phyloP scores from a whole-genome alignment of 2,329 filamentous ascomycete genomes.

The Sarocladiaceae sp. region DNA sequence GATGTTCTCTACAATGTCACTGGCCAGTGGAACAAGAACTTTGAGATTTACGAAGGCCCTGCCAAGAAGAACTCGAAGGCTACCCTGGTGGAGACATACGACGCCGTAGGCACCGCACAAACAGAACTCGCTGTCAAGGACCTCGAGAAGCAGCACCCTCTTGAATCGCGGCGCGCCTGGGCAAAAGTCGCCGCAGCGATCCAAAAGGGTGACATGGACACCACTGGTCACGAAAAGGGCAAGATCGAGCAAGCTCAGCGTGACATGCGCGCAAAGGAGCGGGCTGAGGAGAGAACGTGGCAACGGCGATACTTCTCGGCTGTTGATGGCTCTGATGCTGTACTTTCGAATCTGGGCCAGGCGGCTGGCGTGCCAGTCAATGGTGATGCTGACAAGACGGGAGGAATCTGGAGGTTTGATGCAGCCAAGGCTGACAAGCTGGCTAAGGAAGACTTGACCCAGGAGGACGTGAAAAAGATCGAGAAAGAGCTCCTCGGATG shows the following conservation, averaged over 20 bases:
- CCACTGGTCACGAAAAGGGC: constrained; percentile 71
- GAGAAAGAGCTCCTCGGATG: constrained; percentile 41
- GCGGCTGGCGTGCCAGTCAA: constrained; percentile 42
- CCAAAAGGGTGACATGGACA: constrained; percentile 76
- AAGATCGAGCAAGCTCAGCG: constrained; percentile 89
- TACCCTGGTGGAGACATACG: constrained; percentile 54
- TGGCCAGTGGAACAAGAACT: constrained; percentile 85
- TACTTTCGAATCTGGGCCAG: constrained; percentile 40
- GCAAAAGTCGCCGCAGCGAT: constrained; percentile 79
- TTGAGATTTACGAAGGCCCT: constrained; percentile 68
- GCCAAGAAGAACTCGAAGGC: constrained; percentile 44
- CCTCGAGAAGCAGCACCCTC: constrained; percentile 74
- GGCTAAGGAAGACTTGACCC: constrained; percentile 30
- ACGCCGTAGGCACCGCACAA: constrained; percentile 51
- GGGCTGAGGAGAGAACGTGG: constrained; percentile 72
- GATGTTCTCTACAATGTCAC: constrained; percentile 75
- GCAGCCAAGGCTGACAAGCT: constrained; percentile 38
- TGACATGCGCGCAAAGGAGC: constrained; percentile 67
- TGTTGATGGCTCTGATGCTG: constrained; percentile 39
- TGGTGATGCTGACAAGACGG: constrained; percentile 57
- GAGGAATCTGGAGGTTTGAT: constrained; percentile 57
- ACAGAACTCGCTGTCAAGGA: constrained; percentile 69
- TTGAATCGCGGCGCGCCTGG: constrained; percentile 89
- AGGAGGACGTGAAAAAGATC: constrained; percentile 36
- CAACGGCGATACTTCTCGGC: constrained; percentile 75